Conservation (phyloP, 225 moss, liverwort and hornwort genomes). For the Straminergon stramineum region DNA sequence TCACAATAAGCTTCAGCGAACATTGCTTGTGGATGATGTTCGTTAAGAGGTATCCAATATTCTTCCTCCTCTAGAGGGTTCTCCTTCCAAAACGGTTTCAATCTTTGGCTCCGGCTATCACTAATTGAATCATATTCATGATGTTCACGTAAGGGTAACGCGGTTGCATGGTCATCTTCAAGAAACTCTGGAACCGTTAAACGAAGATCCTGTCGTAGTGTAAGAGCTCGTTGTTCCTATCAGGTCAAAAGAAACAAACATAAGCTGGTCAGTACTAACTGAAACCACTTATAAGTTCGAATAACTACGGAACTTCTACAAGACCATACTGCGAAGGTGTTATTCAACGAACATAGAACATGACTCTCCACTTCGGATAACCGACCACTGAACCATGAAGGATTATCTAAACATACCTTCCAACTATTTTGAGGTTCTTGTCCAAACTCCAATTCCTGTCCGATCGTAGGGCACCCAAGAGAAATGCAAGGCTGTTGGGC, state of each 20-base stretch:
- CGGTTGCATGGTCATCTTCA: slow-evolving; percentile 2
- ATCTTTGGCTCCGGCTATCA: background rate
- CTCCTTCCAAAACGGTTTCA: slow-evolving; percentile 16
- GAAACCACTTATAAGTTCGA: background rate
- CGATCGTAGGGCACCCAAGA: background rate
- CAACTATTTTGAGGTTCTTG: slow-evolving; percentile 8
- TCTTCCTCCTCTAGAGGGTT: slow-evolving; percentile 42
- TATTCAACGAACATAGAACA: background rate
- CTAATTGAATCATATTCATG: slow-evolving; percentile 1
- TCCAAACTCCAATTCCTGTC: slow-evolving; percentile 8
- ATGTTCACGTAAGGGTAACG: background rate
- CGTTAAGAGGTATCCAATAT: slow-evolving; percentile 32
- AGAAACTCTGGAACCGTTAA: slow-evolving; percentile 27
- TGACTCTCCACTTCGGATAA: background rate
- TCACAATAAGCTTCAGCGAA: slow-evolving; percentile 15
- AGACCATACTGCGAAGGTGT: background rate
- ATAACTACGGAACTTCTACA: background rate
- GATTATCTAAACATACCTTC: slow-evolving; percentile 23
- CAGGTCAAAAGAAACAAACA: background rate
- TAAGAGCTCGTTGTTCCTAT: slow-evolving; percentile 37
- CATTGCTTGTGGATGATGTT: slow-evolving; percentile 33
- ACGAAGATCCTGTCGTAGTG: slow-evolving; percentile 40
- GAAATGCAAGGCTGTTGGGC: background rate
- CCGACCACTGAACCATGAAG: background rate
- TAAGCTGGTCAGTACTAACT: background rate